Conservation (phyloP, 768 basidiomycete genomes). For the Tricholoma hemisulphureum region DNA sequence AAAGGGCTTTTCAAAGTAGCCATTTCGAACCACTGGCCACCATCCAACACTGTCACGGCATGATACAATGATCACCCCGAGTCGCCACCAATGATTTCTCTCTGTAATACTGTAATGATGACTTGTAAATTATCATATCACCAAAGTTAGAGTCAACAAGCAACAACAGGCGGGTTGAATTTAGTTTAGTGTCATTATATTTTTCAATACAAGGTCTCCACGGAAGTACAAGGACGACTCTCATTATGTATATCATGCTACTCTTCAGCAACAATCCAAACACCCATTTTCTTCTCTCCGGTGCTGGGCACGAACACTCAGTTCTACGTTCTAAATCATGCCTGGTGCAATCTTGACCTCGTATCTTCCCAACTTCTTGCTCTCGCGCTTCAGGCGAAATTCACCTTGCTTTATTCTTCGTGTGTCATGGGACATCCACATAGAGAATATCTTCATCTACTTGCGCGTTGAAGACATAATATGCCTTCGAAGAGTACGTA, state of each 20-base stretch:
- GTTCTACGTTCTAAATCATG: background rate
- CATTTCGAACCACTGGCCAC: too few species aligned
- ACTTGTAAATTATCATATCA: too few species aligned
- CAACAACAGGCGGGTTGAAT: too few species aligned
- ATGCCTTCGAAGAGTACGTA: constrained; percentile 41
- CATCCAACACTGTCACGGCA: too few species aligned
- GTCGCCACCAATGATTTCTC: too few species aligned
- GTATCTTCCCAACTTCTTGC: constrained; percentile 23
- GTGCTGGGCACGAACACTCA: background rate
- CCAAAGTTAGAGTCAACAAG: too few species aligned
- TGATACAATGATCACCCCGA: too few species aligned
- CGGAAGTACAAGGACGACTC: background rate
- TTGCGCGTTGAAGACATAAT: constrained; percentile 48
- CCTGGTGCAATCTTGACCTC: background rate
- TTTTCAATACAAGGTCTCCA: background rate
- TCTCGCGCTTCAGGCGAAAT: constrained; percentile 15
- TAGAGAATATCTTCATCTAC: constrained; percentile 43
- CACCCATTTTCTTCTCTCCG: background rate
- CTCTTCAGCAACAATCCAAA: background rate
- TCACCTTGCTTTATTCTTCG: constrained; percentile 26
- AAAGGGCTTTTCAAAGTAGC: too few species aligned
- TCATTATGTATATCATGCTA: background rate
- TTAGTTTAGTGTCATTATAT: too few species aligned
- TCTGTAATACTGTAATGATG: too few species aligned
- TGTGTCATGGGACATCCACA: constrained; percentile 39